Base-by-base conservation (phyloP, 768 basidiomycete genomes). In the Lanmaoa rubissima region DNA sequence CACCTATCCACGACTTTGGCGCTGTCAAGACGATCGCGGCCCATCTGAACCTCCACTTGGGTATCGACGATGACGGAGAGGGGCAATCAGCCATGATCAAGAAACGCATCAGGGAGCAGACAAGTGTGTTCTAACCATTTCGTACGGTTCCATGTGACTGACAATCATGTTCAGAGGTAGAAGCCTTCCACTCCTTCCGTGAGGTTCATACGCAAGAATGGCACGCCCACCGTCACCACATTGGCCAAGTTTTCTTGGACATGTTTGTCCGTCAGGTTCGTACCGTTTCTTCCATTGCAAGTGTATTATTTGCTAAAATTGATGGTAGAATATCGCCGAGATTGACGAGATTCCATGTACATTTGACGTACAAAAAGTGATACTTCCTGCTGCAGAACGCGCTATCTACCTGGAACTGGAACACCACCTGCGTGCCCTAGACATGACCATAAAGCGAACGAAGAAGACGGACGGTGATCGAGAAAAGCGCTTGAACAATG, bases 151-250 rank as follows among this genome's bases (percentile, higher is more conserved):
- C 0, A 11, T 38, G 19, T 43, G 39, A 49, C 59, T 74, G n/a
- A 76, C 51, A 39, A 6, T 41, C 35, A 17, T 54, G 35, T 61
- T 24, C 62, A 93, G 90, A 83, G 57, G 93, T 89, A 50, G 95
- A 98, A 72, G 84, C 85, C 61, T 98, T 98, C 80, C 94, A 97
- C 69, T 94, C 94, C 2, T 98, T 94, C 86, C 87, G 94, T 26
- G 95, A 98, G 66, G 90, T 94, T 12, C 93, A 92, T 65, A 94
- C 87, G 41, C 71, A 88, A 39, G 90, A 94, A 63, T 98, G 95
- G 95, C 94, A 97, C 66, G 85, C 86, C 1, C 88, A 92, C 64
- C 87, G 95, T 17, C 86, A 94, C 67, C 75, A 82, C 52, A 72
- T 94, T 13, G 95, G 92, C 4, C 95, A 97, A 68, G 71, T 73